Evolutionary conservation across 306 rosid species (phyloP).

Genomic region (Benincasa hispida): DNA sequence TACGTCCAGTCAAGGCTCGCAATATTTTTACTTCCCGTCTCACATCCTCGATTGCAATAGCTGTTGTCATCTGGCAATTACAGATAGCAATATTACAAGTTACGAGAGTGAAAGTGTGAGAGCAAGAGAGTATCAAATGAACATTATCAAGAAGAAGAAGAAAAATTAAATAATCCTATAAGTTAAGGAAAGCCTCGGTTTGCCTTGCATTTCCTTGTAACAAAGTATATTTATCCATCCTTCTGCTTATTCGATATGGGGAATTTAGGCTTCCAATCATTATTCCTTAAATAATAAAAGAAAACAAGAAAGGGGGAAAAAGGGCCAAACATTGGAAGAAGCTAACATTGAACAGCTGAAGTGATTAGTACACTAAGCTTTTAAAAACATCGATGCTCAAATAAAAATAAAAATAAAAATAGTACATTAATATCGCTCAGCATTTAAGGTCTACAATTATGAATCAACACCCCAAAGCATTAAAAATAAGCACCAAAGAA

Average conservation of each 20-base stretch:
- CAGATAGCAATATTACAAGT: background rate
- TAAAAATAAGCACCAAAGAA: background rate
- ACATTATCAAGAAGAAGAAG: background rate
- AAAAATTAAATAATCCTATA: background rate
- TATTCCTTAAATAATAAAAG: background rate
- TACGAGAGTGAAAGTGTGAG: background rate
- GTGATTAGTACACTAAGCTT: background rate
- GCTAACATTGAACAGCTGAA: background rate
- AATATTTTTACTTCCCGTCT: slow-evolving; percentile 96
- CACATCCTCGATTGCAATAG: slow-evolving; percentile 95
- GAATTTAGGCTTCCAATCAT: background rate
- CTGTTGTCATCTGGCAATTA: slow-evolving; percentile 82
- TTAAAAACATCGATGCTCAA: background rate
- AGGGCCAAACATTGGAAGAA: background rate
- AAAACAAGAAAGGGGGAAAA: no score
- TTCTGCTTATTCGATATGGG: background rate
- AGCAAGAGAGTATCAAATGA: background rate
- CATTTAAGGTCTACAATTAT: background rate
- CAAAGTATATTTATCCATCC: background rate
- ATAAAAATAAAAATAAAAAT: background rate
- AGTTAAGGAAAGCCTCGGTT: background rate
- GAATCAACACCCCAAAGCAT: background rate
- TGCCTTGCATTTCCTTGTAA: background rate
- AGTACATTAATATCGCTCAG: background rate
- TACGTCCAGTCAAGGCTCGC: slow-evolving; percentile 83